Evolutionary conservation across 1,284 basidiomycete species (phyloP).

Genomic region (Fomes fomentarius): DNA sequence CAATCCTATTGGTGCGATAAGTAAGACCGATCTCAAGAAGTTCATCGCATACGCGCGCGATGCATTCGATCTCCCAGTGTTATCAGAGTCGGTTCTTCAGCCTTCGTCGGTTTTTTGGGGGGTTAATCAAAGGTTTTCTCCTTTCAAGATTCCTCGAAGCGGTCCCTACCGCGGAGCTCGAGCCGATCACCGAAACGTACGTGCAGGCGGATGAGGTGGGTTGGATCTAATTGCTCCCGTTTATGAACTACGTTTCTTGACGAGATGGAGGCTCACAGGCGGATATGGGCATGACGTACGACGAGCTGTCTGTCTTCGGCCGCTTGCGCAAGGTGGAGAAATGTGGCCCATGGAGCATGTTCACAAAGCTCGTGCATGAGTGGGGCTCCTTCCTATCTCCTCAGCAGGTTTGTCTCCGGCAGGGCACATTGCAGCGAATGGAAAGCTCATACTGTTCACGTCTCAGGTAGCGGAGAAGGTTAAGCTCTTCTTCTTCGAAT

Average conservation of each 20-base stretch:
- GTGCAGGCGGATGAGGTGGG: conserved; percentile 92
- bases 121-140: neutral
- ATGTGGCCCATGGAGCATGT: conserved; percentile 97
- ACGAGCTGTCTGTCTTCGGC: conserved; percentile 94
- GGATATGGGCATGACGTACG: conserved; percentile 99
- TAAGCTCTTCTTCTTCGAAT: conserved; percentile 96
- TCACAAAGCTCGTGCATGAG: conserved; percentile 90
- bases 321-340: conserved; percentile 95
- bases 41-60: conserved; percentile 88
- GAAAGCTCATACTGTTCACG: too few species aligned
- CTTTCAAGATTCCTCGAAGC: conserved; percentile 83
- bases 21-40: conserved; percentile 95
- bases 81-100: conserved; percentile 59
- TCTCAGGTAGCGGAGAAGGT: conserved; percentile 93
- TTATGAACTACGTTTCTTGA: too few species aligned
- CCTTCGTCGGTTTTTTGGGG: neutral
- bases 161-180: conserved; percentile 93
- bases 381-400: conserved; percentile 89
- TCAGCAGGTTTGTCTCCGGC: conserved; percentile 64
- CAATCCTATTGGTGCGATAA: conserved; percentile 98
- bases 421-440: too few species aligned
- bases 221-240: neutral
- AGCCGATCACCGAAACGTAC: conserved; percentile 93
- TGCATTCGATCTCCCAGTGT: conserved; percentile 84
- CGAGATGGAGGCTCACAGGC: too few species aligned